A percentile compares a stretch with the other conserved stretches of the same genome.
phyloP scores from a whole-genome alignment of 768 basidiomycete genomes.

The Calocybe cyanea region DNA sequence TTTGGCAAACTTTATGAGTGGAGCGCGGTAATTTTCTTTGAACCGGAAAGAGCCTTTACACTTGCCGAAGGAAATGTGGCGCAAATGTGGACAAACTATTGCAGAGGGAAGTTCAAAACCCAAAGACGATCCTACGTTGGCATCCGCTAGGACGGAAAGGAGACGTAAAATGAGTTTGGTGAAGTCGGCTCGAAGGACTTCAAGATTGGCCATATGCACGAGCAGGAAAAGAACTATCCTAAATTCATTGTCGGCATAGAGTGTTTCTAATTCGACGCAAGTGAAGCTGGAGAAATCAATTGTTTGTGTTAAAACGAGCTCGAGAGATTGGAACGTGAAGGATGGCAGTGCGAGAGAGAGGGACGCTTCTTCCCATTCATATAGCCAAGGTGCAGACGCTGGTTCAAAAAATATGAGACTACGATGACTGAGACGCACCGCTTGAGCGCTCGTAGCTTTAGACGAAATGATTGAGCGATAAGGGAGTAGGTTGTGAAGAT shows the following conservation, averaged over 20 bases:
- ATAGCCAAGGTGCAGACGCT: conserved; percentile 4
- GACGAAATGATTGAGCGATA: conserved; percentile 14
- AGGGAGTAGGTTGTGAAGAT: conserved; percentile 27
- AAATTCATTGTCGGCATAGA: conserved; percentile 25
- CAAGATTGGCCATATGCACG: neutral
- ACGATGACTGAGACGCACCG: conserved; percentile 5
- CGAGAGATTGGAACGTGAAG: neutral
- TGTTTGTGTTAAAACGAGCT: neutral
- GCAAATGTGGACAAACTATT: conserved; percentile 22
- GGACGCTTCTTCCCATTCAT: neutral
- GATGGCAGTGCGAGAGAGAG: conserved; percentile 9
- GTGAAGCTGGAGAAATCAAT: conserved; percentile 20
- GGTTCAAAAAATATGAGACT: conserved; percentile 1
- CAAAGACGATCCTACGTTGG: neutral
- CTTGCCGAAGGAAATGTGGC: conserved; percentile 27
- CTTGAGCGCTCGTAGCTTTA: neutral
- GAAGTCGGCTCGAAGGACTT: neutral
- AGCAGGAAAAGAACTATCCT: conserved; percentile 13
- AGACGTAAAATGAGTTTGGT: conserved; percentile 19
- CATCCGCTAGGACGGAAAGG: conserved; percentile 15
- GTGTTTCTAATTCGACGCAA: conserved; percentile 28
- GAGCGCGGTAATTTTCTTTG: too few relatives aligned
- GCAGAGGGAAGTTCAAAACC: neutral
- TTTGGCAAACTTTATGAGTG: too few relatives aligned
- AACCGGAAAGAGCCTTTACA: too few relatives aligned